Percentiles rank a stretch among this genome's conserved stretches.
Evolutionary conservation across 352 stramenopile genomes (phyloP).

Genomic region (Pythium sukuiense): DNA sequence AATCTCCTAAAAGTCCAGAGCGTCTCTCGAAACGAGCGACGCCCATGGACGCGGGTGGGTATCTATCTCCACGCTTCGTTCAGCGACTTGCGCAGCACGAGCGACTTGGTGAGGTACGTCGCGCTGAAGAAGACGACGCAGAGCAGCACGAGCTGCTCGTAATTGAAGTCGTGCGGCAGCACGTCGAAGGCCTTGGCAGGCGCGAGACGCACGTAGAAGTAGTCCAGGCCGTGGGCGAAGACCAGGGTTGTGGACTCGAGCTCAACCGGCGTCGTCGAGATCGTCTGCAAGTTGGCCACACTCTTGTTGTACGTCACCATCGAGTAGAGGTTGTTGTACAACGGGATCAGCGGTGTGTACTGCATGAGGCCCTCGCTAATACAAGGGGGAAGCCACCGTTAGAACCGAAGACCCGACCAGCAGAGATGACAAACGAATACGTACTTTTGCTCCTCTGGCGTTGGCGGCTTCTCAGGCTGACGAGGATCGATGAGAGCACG

Average conservation of each 20-base stretch:
- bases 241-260: conserved; percentile 96
- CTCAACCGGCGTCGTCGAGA: conserved; percentile 74
- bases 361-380: conserved; percentile 73
- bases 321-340: conserved; percentile 81
- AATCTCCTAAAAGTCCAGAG: not conserved
- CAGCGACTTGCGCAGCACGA: conserved; percentile 76
- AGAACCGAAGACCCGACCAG: not conserved
- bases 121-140: conserved; percentile 85
- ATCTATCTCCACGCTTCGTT: conserved; percentile 82
- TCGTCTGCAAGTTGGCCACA: conserved; percentile 71
- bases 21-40: not conserved
- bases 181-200: conserved; percentile 96
- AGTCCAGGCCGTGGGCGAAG: conserved; percentile 91
- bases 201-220: conserved; percentile 93
- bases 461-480: conserved; percentile 91
- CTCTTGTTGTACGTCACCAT: conserved; percentile 93
- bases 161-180: conserved; percentile 95
- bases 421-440: conserved; percentile 4
- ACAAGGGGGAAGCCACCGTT: not conserved
- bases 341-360: conserved; percentile 91
- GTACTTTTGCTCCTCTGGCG: conserved; percentile 68
- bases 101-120: conserved; percentile 62
- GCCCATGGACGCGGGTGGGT: not conserved
- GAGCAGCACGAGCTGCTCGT: conserved; percentile 91
- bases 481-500: conserved; percentile 93